Base-by-base conservation (phyloP, 2,329 filamentous ascomycete genomes). In the Lachnellula suecica region DNA sequence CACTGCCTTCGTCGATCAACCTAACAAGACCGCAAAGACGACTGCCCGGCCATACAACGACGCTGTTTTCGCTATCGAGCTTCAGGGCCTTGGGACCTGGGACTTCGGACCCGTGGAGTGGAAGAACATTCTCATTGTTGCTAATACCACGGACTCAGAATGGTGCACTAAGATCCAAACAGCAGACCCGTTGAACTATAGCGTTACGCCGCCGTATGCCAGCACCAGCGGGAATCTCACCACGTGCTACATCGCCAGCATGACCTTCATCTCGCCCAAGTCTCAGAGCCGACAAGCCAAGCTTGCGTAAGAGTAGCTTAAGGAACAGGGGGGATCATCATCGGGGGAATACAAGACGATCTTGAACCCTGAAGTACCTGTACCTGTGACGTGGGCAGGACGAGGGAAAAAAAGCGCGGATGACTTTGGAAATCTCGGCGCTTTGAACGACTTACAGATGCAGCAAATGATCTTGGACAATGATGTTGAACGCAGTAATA, bases 21-120 rank as follows among this genome's bases (percentile, higher is more conserved):
- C 34, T 13, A 23, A 44, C 22, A 51, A 37, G 15, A 9, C n/a
- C 19, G 2, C 17, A 15, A 19, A 40, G 19, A n/a, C n/a, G n/a
- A n/a, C n/a, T n/a, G n/a, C n/a, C n/a, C n/a, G n/a, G n/a, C 24
- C 31, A 10, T 34, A 40, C 24, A 44, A 48, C 11, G 22, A 40
- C 15, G 47, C 57, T 4, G n/a, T 55, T 10, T 22, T 61, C 25
- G 53, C 55, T 2, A 54, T 59, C 34, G 59, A 61, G 24, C 23
- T 59, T 2, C 57, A 61, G 38, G 47, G 47, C 3, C 25, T 24
- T 2, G 57, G 51, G 7, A 53, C 42, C 3, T 62, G 59, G 58
- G 47, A 62, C 22, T 62, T 59, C 24, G 58, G 59, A 3, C 10
- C 47, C 0, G 40, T 62, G 10, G 43, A 44, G 4, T 62, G 53